phyloP scores from a whole-genome alignment of 2,329 filamentous ascomycete genomes.

The Xylariaceae sp. region DNA sequence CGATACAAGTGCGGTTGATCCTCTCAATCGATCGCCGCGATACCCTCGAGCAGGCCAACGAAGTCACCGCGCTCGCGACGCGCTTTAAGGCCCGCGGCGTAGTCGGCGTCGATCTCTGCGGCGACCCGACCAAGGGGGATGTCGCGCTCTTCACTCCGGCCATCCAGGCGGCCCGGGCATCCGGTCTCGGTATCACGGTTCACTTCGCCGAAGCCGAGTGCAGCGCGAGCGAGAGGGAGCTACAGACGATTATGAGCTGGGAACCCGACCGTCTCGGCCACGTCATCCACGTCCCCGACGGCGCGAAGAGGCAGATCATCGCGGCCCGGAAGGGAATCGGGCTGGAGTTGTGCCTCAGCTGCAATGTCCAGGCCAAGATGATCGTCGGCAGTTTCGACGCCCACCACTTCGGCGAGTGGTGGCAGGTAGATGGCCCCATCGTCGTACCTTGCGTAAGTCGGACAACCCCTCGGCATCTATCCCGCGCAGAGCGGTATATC shows the following conservation, averaged over 20 bases:
- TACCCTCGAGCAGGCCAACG: constrained; percentile 51
- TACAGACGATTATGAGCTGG: constrained; percentile 60
- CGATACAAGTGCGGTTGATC: constrained; percentile 61
- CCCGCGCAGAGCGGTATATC: no score
- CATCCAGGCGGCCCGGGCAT: constrained; percentile 50
- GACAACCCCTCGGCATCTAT: no score
- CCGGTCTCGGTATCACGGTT: constrained; percentile 60
- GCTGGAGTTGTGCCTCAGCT: constrained; percentile 72
- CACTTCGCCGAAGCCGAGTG: constrained; percentile 70
- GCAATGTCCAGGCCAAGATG: constrained; percentile 74
- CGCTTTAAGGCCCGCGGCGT: constrained; percentile 50
- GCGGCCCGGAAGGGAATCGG: constrained; percentile 45
- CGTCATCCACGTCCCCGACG: constrained; percentile 66
- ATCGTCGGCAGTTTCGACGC: constrained; percentile 58
- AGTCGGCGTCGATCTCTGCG: constrained; percentile 74
- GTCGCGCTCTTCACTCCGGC: constrained; percentile 54
- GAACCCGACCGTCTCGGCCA: constrained; percentile 67
- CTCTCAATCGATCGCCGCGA: constrained; percentile 68
- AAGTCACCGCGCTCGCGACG: constrained; percentile 59
- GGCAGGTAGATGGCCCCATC: constrained; percentile 48
- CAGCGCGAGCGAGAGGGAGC: constrained; percentile 53
- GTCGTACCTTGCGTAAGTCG: constrained; percentile 67
- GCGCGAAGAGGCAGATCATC: constrained; percentile 50
- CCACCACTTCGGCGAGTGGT: constrained; percentile 77
- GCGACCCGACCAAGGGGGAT: constrained; percentile 61